Base-by-base conservation (phyloP, 495 filamentous ascomycete genomes). In the Xylaria palmicola region DNA sequence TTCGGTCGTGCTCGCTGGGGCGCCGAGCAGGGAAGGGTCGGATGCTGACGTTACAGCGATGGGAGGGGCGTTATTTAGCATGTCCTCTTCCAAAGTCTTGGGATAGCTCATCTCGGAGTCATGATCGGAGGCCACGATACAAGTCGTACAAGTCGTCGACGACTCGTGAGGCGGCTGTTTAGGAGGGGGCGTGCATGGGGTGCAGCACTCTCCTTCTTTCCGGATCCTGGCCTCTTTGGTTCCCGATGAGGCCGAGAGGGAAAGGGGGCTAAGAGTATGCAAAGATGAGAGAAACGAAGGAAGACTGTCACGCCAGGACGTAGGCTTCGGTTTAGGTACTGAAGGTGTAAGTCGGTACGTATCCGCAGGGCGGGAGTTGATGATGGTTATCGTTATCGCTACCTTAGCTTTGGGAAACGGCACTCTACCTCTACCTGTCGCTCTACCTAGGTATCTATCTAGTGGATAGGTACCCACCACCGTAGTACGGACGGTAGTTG, bases 51-150 rank as follows among this genome's bases (percentile, higher is more conserved):
- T 39, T 41, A 56, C 22, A 43, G 49, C 40, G 36, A 63, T 66
- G 34, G 67, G 67, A 45, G 63, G 63, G 39, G 64, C 49, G 59
- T 65, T 43, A 17, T 61, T 32, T 15, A 17, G 59, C 27, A 32
- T 22, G 32, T 43, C 59, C 41, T 54, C 39, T 61, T 55, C 59
- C 59, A 32, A 34, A 32, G 39, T 53, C 64, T 72, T 69, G 37
- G 58, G 62, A 55, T 59, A 41, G 41, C 64, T 72, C 69, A 72
- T 72, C 64, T 67, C 64, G 69, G 69, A 60, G 63, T 69, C 69
- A 72, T 72, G 64, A 55, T 67, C 59, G 58, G 58, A 64, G 34
- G 59, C 20, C 40, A 57, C 60, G 53, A 58, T 63, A 65, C 63
- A 66, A 47, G 62, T 68, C 63, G 58, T 63, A 65, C 63, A 66